phyloP scores from a whole-genome alignment of 2,329 filamentous ascomycete species.

The Cladosporium halotolerans region DNA sequence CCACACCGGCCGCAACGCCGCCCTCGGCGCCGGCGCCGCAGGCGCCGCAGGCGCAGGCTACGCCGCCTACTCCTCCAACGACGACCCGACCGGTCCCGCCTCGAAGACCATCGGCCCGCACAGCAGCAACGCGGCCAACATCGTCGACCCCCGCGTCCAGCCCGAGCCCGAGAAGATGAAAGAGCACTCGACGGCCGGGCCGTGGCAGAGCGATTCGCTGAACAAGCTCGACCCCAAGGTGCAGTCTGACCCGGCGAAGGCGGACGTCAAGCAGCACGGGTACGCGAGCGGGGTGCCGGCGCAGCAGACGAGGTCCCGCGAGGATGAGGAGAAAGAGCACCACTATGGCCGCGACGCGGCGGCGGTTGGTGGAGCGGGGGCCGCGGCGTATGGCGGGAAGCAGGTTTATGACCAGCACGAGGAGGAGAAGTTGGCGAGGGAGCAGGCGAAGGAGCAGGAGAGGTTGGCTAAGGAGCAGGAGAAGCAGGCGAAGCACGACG shows the following conservation, averaged over 20 bases:
- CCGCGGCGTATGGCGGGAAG: conserved; percentile 14
- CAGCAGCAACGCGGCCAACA: conserved; percentile 19
- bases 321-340: conserved; percentile 14
- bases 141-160: conserved; percentile 16
- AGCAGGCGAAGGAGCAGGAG: conserved; percentile 28
- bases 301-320: neutral
- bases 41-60: conserved; percentile 24
- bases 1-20: conserved; percentile 27
- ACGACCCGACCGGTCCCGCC: conserved; percentile 24
- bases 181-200: conserved; percentile 17
- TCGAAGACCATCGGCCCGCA: conserved; percentile 18
- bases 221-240: conserved; percentile 22
- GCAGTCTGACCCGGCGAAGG: conserved; percentile 7
- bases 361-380: conserved; percentile 27
- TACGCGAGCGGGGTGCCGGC: conserved; percentile 1
- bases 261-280: conserved; percentile 5
- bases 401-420: conserved; percentile 19
- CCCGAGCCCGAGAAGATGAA: conserved; percentile 23
- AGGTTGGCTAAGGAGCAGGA: neutral
- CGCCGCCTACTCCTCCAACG: conserved; percentile 28
- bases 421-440: conserved; percentile 24
- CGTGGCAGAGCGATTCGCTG: conserved; percentile 9
- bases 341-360: conserved; percentile 30
- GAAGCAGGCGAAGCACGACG: conserved; percentile 20
- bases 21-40: conserved; percentile 25